Evolutionary conservation across 345 rosid genomes (phyloP), one percentile per base, ranked within the genome.

Genomic region (Nasturtium officinale): DNA sequence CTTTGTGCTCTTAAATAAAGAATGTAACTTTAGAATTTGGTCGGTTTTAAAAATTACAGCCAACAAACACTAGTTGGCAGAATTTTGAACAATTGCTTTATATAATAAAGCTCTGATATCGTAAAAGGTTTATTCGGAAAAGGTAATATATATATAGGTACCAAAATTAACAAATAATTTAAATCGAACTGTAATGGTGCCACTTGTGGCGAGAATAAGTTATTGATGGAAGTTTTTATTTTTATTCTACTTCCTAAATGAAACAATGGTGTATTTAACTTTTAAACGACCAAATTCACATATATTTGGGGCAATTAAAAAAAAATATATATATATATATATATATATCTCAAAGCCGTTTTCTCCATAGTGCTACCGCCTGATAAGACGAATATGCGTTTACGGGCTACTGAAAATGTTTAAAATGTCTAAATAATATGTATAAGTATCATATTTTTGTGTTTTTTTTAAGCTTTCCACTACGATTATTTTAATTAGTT

Each of bases 381-480:
- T 33, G 0, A 35, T 32, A 74, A 45, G 73, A 23, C 62, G 78
- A 75, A 75, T 67, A 59, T 75, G 73, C 62, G 63, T 51, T 38
- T 13, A 48, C 13, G 52, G 45, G 67, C 46, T 58, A 66, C 6
- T 50, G 18, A 12, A 40, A 65, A 16, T 46, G 37, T 43, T 63
- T n/a, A 30, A 52, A 51, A 40, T 65, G 50, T 73, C 65, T 65
- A 55, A 12, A 28, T 46, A 33, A 11, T 65, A 21, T 73, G 66
- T 48, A 32, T 47, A 56, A 46, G 72, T 73, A 65, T 74, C 32
- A 47, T 26, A 6, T 35, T 25, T 65, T 38, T 56, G 40, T 33
- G 33, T 70, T 32, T 38, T 2, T 53, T 29, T 52, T 61, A 20
- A 53, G 37, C n/a, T 33, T 54, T 42, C 16, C 32, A 9, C 75